Conservation (phyloP, 768 basidiomycete species). For the Polyporus arcularius region DNA sequence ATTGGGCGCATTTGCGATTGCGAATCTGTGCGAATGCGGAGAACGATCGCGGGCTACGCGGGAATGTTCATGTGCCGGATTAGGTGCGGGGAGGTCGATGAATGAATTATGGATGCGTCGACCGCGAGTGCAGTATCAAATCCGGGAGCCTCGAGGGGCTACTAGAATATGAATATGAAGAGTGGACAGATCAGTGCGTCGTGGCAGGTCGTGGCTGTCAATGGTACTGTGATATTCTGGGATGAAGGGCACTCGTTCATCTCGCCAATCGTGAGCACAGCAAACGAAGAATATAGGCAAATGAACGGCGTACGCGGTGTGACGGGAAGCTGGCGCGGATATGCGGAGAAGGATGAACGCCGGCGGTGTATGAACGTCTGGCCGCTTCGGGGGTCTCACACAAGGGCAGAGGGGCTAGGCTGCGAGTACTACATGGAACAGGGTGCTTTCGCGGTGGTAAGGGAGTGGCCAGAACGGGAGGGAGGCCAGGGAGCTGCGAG, state of each 20-base stretch:
- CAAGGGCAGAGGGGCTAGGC: too few relatives aligned
- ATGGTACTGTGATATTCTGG: too few relatives aligned
- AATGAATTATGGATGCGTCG: background rate
- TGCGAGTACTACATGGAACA: background rate
- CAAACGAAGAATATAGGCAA: background rate
- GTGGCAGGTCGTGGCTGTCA: background rate
- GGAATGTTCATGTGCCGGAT: background rate
- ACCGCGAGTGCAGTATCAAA: background rate
- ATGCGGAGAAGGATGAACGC: background rate
- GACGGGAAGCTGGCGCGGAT: background rate
- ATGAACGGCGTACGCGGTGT: too few relatives aligned
- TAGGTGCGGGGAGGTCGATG: background rate
- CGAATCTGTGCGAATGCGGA: background rate
- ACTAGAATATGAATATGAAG: background rate
- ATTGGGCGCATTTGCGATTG: background rate
- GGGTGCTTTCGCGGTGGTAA: background rate
- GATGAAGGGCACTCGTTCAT: background rate
- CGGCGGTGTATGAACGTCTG: background rate
- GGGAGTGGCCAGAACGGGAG: background rate
- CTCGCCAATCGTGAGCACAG: background rate
- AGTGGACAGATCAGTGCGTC: background rate
- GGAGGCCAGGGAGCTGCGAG: background rate
- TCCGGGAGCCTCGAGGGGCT: background rate
- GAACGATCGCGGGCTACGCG: background rate
- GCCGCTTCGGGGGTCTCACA: background rate